These are phyloP conservation scores for Trifolium pratense DNA, from an alignment of 306 rosid species.

Conservation along the genomic window DNA sequence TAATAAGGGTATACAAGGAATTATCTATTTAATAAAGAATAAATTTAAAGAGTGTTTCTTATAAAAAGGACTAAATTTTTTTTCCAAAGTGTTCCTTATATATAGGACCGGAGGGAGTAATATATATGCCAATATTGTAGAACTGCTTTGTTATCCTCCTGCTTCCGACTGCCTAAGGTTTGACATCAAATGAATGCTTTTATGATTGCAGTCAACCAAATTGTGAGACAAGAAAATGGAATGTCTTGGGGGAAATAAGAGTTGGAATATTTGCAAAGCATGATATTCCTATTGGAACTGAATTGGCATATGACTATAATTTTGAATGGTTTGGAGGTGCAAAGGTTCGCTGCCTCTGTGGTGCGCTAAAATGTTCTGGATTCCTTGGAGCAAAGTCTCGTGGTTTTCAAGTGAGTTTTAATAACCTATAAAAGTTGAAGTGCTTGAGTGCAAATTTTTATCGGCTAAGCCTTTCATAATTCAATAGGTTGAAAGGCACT, in stretches of 20 bases:
- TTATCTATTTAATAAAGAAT: too few species aligned
- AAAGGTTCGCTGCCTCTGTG: constrained; percentile 97
- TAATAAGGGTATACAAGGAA: too few species aligned
- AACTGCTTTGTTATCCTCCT: constrained; percentile 36
- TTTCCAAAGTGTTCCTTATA: too few species aligned
- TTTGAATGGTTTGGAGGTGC: constrained; percentile 98
- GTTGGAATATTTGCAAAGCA: constrained; percentile 97
- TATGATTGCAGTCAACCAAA: constrained; percentile 82
- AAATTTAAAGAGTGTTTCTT: too few species aligned
- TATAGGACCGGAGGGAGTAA: too few species aligned
- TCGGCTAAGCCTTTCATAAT: constrained; percentile 26
- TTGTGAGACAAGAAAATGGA: constrained; percentile 98
- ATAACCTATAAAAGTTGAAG: background rate
- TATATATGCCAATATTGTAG: constrained; percentile 34
- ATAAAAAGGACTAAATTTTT: too few species aligned
- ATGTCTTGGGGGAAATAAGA: constrained; percentile 90
- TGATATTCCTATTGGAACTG: constrained; percentile 81
- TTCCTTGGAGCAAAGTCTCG: constrained; percentile 98
- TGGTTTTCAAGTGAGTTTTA: constrained; percentile 78
- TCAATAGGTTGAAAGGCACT: constrained; percentile 27
- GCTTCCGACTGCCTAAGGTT: constrained; percentile 41
- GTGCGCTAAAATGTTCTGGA: constrained; percentile 86
- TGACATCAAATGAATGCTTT: constrained; percentile 45
- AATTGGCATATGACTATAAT: constrained; percentile 90
- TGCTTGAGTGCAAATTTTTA: constrained; percentile 19